Base-by-base conservation (phyloP, 345 rosid genomes). In the Citrus reticulata region DNA sequence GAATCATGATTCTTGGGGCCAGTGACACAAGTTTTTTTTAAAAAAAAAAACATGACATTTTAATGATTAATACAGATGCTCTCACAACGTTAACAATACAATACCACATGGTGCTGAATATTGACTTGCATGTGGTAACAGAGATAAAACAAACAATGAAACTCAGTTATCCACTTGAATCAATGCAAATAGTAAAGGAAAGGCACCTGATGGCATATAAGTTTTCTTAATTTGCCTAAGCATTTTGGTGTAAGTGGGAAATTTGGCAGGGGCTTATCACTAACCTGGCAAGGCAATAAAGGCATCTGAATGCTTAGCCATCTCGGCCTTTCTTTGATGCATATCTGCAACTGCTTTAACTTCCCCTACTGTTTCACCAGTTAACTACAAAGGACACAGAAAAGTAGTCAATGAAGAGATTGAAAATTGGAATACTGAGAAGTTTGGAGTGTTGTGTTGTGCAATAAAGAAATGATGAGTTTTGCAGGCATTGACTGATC, bases 271-370 rank as follows among this genome's bases (percentile, higher is more conserved):
- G 5, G 58, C 20, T 64, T 82, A 79, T 64, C 25, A 79, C 86
- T 82, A 84, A 95, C 98, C 99, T 90, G 99, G 99, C 75, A 96
- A 94, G 88, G 99, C 99, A 88, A 96, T 94, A 87, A 96, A 96
- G 80, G 97, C 99, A 90, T 96, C 99, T 80, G 99, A 96, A 87
- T 93, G 99, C 92, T 93, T 96, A 79, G 99, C 97, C 98, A 96
- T 96, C 93, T 96, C 99, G 61, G 98, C 98, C 83, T 96, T 96
- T 83, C 99, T 91, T 89, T 96, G 98, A 81, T 96, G 99, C 99
- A 96, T 96, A 81, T 86, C 99, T 79, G 98, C 97, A 72, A 96
- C 98, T 77, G 99, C 99, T 89, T 93, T 96, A 87, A 96, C 98
- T 88, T 96, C 99, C 85, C 99, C 98, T 68, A 96, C 97, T 83